Conservation (phyloP, 257 asterid genomes). For the Ilex aquifolium region DNA sequence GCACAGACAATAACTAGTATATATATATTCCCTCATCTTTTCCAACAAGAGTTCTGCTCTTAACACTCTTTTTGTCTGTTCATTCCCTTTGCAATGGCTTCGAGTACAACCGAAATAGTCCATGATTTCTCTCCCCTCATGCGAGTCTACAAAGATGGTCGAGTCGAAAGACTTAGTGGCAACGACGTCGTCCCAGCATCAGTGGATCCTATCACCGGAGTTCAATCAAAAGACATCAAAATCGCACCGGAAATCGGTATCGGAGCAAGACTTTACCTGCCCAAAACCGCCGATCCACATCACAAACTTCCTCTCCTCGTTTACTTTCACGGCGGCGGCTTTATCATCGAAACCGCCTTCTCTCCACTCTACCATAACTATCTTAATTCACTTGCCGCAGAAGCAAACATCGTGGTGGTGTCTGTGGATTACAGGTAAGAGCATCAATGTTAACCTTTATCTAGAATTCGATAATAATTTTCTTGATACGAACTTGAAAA, state of each 20-base stretch:
- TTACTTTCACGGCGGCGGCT: constrained; percentile 72
- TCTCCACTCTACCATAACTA: constrained; percentile 25
- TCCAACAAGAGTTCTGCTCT: too few species aligned
- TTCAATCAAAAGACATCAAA: constrained; percentile 38
- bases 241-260: constrained; percentile 20
- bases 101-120: constrained; percentile 22
- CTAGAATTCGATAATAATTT: too few species aligned
- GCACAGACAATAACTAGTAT: too few species aligned
- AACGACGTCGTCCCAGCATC: constrained; percentile 19
- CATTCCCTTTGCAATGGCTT: constrained; percentile 4
- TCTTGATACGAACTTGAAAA: too few species aligned
- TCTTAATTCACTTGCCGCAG: constrained; percentile 29
- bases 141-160: constrained; percentile 38
- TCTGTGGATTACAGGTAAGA: constrained; percentile 60
- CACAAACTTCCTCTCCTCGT: constrained; percentile 43
- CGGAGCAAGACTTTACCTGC: constrained; percentile 46
- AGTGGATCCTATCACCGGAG: constrained; percentile 39
- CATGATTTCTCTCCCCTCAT: constrained; percentile 36
- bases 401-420: constrained; percentile 34
- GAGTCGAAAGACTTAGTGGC: constrained; percentile 26
- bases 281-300: constrained; percentile 17
- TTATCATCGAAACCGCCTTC: constrained; percentile 37
- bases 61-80: too few species aligned
- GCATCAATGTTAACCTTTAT: too few species aligned
- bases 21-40: too few species aligned